Base-by-base conservation (phyloP, 805 yeast species). In the Nakazawaea ishiwadae region DNA sequence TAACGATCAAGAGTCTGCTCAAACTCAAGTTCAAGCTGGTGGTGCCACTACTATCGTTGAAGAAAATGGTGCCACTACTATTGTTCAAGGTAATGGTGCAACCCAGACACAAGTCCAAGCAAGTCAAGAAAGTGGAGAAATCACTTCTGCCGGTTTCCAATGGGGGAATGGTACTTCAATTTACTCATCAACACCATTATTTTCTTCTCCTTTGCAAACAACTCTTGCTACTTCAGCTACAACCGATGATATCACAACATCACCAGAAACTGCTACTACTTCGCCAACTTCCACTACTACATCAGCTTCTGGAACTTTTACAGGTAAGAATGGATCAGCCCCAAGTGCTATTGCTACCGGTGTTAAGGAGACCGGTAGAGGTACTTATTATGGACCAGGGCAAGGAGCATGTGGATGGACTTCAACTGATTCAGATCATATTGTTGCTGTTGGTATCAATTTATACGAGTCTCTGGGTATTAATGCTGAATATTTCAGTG, bases 401-500 rank as follows among this genome's bases (percentile, higher is more conserved):
- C 48, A 59, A 35, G 84, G 81, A 42, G 77, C 82, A 18, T 79
- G 84, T 60, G 84, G 84, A 31, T 45, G 50, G 33, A 53, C 64
- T 46, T 68, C 60, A 60, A 40, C 62, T 14, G 75, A 66, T 46
- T 26, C 60, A n/a, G 84, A 78, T 50, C 55, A 55, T 44, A 67
- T 78, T 48, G 79, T 71, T 32, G 84, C 84, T 30, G 59, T 77
- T 48, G 69, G 75, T 42, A 62, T 59, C 47, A 52, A 52, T 37
- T 63, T 72, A 51, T 73, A 60, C 52, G 75, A 71, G 50, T 53
- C 67, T 44, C 37, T 48, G 44, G 51, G 55, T 48, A 27, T 16
- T 23, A 68, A 67, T 58, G 64, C 74, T 49, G 65, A 69, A 42
- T 16, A 24, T 9, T 20, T 42, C 37, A 42, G 40, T 27, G 12